These are phyloP conservation scores for Sporothrix luriei DNA, from an alignment of 2,329 filamentous ascomycete species.

Conservation along the genomic window DNA sequence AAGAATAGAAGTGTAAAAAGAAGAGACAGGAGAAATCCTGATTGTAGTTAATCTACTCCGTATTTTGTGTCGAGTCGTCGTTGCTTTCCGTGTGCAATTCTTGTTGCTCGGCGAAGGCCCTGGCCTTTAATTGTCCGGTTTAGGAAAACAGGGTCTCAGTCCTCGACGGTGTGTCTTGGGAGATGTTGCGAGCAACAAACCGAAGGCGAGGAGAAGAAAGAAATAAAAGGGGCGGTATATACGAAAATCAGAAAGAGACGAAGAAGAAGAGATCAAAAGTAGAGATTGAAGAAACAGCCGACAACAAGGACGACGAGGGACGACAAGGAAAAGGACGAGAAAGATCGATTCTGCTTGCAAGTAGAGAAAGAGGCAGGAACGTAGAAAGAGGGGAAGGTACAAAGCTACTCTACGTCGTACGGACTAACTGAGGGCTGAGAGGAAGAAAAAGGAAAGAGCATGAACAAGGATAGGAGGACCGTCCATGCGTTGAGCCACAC, in stretches of 20 bases:
- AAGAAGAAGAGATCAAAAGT: neutral
- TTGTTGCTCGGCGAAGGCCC: slow-evolving; percentile 14
- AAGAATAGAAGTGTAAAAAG: neutral
- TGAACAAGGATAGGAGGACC: slow-evolving; percentile 18
- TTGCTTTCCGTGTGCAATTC: neutral
- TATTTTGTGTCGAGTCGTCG: slow-evolving; percentile 15
- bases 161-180: too few species aligned
- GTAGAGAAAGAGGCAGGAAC: neutral
- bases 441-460: slow-evolving; percentile 23
- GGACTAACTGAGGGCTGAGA: neutral
- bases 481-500: slow-evolving; percentile 22
- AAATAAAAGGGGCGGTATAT: neutral
- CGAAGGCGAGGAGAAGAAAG: neutral
- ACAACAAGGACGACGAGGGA: neutral
- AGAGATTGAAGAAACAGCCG: neutral
- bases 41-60: neutral
- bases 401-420: neutral
- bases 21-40: neutral
- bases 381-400: slow-evolving; percentile 6
- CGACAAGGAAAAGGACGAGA: neutral
- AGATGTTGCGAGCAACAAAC: neutral
- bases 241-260: neutral
- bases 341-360: neutral
- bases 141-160: slow-evolving; percentile 20
- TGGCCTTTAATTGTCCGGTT: neutral